Evolutionary conservation across 2,329 filamentous ascomycete species (phyloP), one percentile per base, ranked within the genome.

Genomic region (Scleromitrula shiraiana): DNA sequence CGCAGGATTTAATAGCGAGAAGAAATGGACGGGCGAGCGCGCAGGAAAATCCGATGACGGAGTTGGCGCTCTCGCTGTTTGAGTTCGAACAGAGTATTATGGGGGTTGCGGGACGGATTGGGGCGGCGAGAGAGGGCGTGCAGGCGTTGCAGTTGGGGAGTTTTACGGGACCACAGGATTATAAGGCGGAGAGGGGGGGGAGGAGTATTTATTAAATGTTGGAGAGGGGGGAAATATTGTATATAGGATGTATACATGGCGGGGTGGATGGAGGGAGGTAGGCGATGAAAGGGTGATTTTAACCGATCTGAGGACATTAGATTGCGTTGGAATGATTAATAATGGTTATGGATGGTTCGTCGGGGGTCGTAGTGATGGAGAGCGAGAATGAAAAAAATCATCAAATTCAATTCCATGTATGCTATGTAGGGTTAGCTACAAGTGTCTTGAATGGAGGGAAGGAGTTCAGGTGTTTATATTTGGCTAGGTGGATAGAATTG

Each of bases 11-110:
- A 57, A 67, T 68, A 26, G 62, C 61, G 19, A 68, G 64, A 41
- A 51, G 60, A 64, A 68, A 64, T 55, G 66, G 68, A 24, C 59
- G 61, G 48, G 57, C 63, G 17, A 59, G 64, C 15, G 62, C 66
- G 2, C 52, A 59, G 24, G 69, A 75, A 54, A 67, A 77, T 63
- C 68, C 68, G 53, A 65, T 71, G 17, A 64, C 69, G 29, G 72
- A 76, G 60, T 68, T 83, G 37, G 76, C 75, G 14, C 73, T 71
- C 10, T 79, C 81, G 36, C 69, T 85, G 54, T 70, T 75, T 15
- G 81, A 84, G 55, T 82, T 85, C 51, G 80, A 85, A 65, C 71
- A 76, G 56, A 75, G 79, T 49, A 81, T 85, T 47, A 64, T 83
- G 48, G 74, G 77, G 45, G 80, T 83, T 48, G 81, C 81, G 5